Evolutionary conservation across 169 alveolate species (phyloP), one percentile per base, ranked within the genome.

Genomic region (Babesia ovata): DNA sequence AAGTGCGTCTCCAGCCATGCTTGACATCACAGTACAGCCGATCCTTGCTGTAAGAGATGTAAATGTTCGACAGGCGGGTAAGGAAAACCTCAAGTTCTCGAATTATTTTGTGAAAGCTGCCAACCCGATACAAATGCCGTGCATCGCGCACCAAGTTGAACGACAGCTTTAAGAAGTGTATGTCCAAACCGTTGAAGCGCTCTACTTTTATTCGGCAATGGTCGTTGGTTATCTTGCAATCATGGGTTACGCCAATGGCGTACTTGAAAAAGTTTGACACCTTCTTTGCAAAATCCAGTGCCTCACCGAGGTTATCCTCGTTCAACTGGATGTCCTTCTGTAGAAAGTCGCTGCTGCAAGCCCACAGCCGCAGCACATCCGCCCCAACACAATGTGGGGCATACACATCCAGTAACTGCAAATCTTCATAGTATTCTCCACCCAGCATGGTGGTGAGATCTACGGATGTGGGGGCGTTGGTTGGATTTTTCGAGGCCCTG

Each of bases 251-350:
- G 17, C 90, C 84, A 10, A 70, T 49, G 19, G 57, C 50, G 53
- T 67, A 83, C 71, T 75, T 83, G 63, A 83, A 83, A 50, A 65
- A 61, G 71, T 83, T 83, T 22, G 74, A 65, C 13, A 83, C 26
- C 75, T 75, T 83, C 75, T 52, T 49, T 33, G 73, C 79, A 39
- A 70, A 45, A 29, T 83, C 82, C 10, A 50, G 59, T 0, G 90
- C 72, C 42, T 65, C 71, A n/a, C 56, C 33, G 12, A 83, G 56
- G 48, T 66, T 57, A 19, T 24, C 73, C 21, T 24, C 28, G 24
- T 63, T 65, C 62, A 83, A 50, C 24, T 61, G 69, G n/a, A 83
- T 63, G 58, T 83, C 90, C 75, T 70, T 75, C 48, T 59, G 84
- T 21, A 66, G 53, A 39, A 83, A 83, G 71, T 83, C 90, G 62